These are phyloP conservation scores for Aureobasidium sp. DNA, from an alignment of 2,329 filamentous ascomycete species.

Conservation along the genomic window DNA sequence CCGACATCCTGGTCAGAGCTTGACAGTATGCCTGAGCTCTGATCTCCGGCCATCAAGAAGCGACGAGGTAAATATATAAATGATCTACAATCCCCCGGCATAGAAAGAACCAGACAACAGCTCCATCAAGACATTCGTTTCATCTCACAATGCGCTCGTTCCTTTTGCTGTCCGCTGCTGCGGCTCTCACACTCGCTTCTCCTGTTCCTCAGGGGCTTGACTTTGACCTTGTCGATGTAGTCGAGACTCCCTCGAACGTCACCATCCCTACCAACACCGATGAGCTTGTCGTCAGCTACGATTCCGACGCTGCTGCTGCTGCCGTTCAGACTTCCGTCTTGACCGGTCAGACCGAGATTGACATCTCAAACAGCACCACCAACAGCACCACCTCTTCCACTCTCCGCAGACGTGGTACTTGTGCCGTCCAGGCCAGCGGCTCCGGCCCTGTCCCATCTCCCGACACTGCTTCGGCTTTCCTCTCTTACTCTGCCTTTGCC, in stretches of 20 bases:
- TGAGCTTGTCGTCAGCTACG: slow-evolving; percentile 15
- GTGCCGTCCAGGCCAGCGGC: slow-evolving; percentile 15
- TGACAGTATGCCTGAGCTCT: not conserved
- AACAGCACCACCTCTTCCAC: slow-evolving; percentile 11
- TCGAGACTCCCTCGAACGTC: slow-evolving; percentile 14
- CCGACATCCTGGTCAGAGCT: slow-evolving; percentile 3
- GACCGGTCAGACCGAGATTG: not conserved
- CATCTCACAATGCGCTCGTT: slow-evolving; percentile 14
- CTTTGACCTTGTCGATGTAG: slow-evolving; percentile 17
- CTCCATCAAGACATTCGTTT: slow-evolving; percentile 5
- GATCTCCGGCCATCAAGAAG: not conserved
- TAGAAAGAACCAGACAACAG: slow-evolving; percentile 6
- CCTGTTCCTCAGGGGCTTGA: slow-evolving; percentile 19
- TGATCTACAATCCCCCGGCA: not conserved
- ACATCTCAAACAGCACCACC: slow-evolving; percentile 13
- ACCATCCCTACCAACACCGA: slow-evolving; percentile 14
- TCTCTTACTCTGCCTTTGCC: slow-evolving; percentile 14
- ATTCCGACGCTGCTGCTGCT: slow-evolving; percentile 14
- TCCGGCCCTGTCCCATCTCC: slow-evolving; percentile 23
- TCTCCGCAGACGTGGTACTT: slow-evolving; percentile 11
- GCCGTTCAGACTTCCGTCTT: slow-evolving; percentile 12
- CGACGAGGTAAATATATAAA: slow-evolving; percentile 5
- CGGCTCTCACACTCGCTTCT: slow-evolving; percentile 9
- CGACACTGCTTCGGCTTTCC: slow-evolving; percentile 31
- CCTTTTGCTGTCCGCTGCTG: slow-evolving; percentile 6